Base-by-base conservation (phyloP, 176 grass and related monocot genomes). In the Aegilops umbellulata region DNA sequence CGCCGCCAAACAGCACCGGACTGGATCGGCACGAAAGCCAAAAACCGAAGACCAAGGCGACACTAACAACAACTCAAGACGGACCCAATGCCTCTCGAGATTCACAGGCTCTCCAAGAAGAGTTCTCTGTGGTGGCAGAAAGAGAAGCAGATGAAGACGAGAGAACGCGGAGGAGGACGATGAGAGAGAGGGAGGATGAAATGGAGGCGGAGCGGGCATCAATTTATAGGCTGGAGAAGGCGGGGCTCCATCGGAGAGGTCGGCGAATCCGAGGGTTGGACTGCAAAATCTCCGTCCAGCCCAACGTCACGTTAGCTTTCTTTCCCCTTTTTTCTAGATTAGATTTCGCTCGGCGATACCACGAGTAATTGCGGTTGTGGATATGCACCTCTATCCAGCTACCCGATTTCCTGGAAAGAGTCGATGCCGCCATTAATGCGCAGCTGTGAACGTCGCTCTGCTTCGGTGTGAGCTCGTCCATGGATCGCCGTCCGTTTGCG, bases 331-430 rank as follows among this genome's bases (percentile, higher is more conserved):
- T 25, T 22, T 4, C n/a, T 8, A 38, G 36, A n/a, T n/a, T 30
- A 32, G 20, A 53, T 68, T 24, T 35, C 5, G 3, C 3, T 53
- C 12, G 27, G 14, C 12, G 65, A 24, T 57, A 20, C 16, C 2
- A 65, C 69, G 19, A 55, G 74, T 89, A 81, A 82, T 61, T 76
- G 88, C 36, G 22, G 77, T 36, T 51, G 60, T 68, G 87, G 82
- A 89, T 89, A 65, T 26, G 80, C 64, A 53, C 10, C 68, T 80
- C 76, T 80, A 60, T 80, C 82, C 82, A 66, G 42, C 68, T 27
- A 1, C 36, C 3, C 32, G 2, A 4, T 42, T 79, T 89, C 88
- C 88, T 47, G 82, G 77, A 85, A 89, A 85, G 34, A 85, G 68
- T 60, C 11, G 53, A 58, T 20, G 0, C 57, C 20, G 74, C 51